These are phyloP conservation scores for Crucibulum laeve DNA, from an alignment of 768 basidiomycete genomes.

Conservation along the genomic window DNA sequence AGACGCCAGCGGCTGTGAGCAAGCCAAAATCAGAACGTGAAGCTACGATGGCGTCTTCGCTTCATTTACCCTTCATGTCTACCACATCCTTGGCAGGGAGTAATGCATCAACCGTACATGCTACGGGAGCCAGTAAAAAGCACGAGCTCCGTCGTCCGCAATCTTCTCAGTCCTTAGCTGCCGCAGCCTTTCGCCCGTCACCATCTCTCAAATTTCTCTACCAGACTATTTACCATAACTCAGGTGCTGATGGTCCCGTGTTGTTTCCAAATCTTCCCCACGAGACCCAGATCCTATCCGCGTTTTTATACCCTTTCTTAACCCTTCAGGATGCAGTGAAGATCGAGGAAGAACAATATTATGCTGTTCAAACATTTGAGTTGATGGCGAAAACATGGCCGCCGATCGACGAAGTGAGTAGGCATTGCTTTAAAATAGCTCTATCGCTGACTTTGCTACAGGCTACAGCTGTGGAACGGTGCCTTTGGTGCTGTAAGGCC, in stretches of 20 bases:
- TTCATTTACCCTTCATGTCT: slow-evolving; percentile 39
- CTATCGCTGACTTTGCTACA: slow-evolving; percentile 9
- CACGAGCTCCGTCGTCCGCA: slow-evolving; percentile 39
- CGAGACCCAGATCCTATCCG: slow-evolving; percentile 55
- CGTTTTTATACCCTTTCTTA: slow-evolving; percentile 54
- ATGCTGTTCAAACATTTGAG: slow-evolving; percentile 61
- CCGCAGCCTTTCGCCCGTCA: slow-evolving; percentile 16
- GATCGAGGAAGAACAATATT: slow-evolving; percentile 48
- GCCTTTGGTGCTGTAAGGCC: slow-evolving; percentile 69
- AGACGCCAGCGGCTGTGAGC: slow-evolving; percentile 18
- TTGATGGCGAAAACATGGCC: slow-evolving; percentile 54
- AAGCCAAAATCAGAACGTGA: slow-evolving; percentile 18
- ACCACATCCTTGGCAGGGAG: slow-evolving; percentile 20
- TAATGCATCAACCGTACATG: slow-evolving; percentile 11
- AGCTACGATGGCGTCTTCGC: slow-evolving; percentile 25
- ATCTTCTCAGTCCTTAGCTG: slow-evolving; percentile 30
- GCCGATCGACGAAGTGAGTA: slow-evolving; percentile 47
- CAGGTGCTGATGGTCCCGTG: slow-evolving; percentile 22
- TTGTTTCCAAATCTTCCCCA: slow-evolving; percentile 40
- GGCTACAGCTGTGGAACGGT: slow-evolving; percentile 51
- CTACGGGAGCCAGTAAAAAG: slow-evolving; percentile 18
- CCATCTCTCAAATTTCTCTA: slow-evolving; percentile 41
- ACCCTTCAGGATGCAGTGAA: slow-evolving; percentile 24
- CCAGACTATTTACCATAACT: slow-evolving; percentile 41
- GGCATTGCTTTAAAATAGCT: background rate